These are phyloP conservation scores for Dalbergia cultrata DNA, from an alignment of 306 rosid species.

Conservation along the genomic window DNA sequence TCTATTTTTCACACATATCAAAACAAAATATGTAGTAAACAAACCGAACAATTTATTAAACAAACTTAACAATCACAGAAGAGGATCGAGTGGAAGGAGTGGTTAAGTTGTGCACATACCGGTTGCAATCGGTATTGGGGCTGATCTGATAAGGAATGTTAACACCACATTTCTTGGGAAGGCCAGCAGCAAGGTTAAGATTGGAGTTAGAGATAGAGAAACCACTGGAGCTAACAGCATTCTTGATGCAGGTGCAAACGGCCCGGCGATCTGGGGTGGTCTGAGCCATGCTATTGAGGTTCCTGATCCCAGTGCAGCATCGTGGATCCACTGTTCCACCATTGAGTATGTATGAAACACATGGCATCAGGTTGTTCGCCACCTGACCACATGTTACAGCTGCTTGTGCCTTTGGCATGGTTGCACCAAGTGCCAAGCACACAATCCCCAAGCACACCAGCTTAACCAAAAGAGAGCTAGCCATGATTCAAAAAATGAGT, in stretches of 20 bases:
- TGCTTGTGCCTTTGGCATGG: conserved; percentile 42
- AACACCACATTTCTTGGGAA: conserved; percentile 58
- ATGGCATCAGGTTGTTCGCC: conserved; percentile 44
- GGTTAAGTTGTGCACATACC: not conserved
- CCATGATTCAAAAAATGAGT: conserved; percentile 38
- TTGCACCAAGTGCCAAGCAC: conserved; percentile 38
- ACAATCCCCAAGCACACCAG: conserved; percentile 40
- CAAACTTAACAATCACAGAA: no score
- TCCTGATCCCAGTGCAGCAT: conserved; percentile 64
- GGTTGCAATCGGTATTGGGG: conserved; percentile 62
- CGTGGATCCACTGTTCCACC: conserved; percentile 7
- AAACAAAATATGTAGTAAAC: no score
- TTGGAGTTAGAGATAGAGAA: conserved; percentile 39
- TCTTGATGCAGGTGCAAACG: conserved; percentile 66
- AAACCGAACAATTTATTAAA: no score
- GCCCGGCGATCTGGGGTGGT: conserved; percentile 61
- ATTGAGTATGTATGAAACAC: conserved; percentile 47
- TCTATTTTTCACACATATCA: no score
- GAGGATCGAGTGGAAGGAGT: no score
- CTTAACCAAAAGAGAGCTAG: conserved; percentile 34
- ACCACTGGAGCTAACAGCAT: conserved; percentile 39
- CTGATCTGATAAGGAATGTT: conserved; percentile 76
- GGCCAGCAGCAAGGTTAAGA: conserved; percentile 50
- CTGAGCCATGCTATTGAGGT: conserved; percentile 52
- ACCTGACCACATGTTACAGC: conserved; percentile 54